Base-by-base conservation (phyloP, 2,329 filamentous ascomycete genomes). In the Colletotrichum euphorbiae region DNA sequence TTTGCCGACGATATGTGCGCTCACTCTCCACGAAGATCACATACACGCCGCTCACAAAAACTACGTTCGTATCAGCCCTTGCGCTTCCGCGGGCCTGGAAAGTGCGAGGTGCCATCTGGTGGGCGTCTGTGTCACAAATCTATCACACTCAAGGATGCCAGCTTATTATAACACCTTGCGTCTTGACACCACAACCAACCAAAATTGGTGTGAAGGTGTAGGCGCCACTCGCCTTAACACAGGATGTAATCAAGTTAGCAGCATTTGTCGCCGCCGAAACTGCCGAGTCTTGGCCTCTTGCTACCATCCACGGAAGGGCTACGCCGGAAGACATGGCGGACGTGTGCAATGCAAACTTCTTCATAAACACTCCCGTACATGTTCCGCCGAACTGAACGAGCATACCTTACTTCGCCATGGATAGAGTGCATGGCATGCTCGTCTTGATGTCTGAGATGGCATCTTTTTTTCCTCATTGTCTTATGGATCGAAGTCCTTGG, bases 31-130 rank as follows among this genome's bases (percentile, higher is more conserved):
- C 13, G 55, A 52, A 45, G 51, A 64, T 31, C 38, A 59, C 21
- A 40, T 13, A 21, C 36, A n/a, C 51, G 43, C 8, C 59, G 46
- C 36, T 38, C 50, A 19, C 59, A 38, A 54, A 45, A n/a, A 19
- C n/a, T 15, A 40, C 55, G 24, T 56, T 55, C 19, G 46, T 61
- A 66, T 60, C 62, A 67, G 61, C 60, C 59, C 59, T 54, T 36
- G 59, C 43, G 58, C 55, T 40, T 42, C 65, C 68, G 68, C 65
- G 38, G 65, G 68, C 24, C 50, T 56, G 55, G 68, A 58, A 17
- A 45, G 55, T 38, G 62, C 42, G 55, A 54, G 48, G 55, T 61
- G 62, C 50, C 43, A 43, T 48, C 17, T 21, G 11, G 31, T 43
- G 36, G 28, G 31, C 52, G 19, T 36, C 28, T 50, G 61, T 60